Conservation (phyloP, 1,284 basidiomycete genomes). For the Cryptococcus sp. region DNA sequence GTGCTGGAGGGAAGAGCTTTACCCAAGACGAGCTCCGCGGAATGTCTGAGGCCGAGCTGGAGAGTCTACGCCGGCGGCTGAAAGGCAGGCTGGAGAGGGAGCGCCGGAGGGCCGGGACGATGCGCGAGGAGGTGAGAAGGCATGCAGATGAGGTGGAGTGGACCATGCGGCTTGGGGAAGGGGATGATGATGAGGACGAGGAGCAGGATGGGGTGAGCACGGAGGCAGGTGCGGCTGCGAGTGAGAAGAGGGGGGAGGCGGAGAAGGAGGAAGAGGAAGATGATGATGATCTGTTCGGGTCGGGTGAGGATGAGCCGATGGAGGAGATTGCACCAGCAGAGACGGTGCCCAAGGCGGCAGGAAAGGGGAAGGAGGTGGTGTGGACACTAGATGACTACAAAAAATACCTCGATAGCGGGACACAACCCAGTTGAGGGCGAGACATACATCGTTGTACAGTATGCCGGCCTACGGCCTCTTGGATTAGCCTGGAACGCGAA, state of each 20-base stretch:
- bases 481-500: too few relatives aligned
- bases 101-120: slow-evolving; percentile 15
- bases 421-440: not conserved
- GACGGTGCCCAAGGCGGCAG: not conserved
- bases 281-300: slow-evolving; percentile 26
- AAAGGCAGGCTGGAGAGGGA: slow-evolving; percentile 20
- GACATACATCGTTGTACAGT: not conserved
- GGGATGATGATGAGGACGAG: slow-evolving; percentile 19
- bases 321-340: not conserved
- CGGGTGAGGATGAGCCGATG: slow-evolving; percentile 17
- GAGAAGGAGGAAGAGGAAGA: slow-evolving; percentile 14
- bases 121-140: slow-evolving; percentile 27
- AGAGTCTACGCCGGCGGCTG: slow-evolving; percentile 13
- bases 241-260: slow-evolving; percentile 1
- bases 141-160: slow-evolving; percentile 31
- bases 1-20: not conserved
- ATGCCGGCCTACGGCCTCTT: too few relatives aligned
- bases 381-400: slow-evolving; percentile 39
- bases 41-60: slow-evolving; percentile 24
- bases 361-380: slow-evolving; percentile 9
- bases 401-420: slow-evolving; percentile 34
- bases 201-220: too few relatives aligned
- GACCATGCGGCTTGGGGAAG: slow-evolving; percentile 29
- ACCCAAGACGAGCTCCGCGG: slow-evolving; percentile 14
- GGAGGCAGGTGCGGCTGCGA: slow-evolving; percentile 18